These are phyloP conservation scores for Trichoderma parareesei DNA, from an alignment of 495 filamentous ascomycete species.

Conservation along the genomic window DNA sequence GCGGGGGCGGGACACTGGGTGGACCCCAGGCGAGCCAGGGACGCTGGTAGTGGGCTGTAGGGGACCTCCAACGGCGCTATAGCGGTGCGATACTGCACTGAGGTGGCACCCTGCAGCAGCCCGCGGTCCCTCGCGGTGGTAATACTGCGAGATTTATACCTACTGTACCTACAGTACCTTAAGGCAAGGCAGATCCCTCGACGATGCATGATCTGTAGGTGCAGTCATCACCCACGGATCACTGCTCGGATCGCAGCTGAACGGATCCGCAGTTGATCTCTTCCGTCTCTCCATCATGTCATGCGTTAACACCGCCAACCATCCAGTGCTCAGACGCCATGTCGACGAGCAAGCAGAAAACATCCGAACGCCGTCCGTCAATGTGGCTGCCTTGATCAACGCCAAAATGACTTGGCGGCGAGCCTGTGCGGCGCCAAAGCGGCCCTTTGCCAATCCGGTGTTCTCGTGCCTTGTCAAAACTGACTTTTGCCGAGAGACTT, in stretches of 20 bases:
- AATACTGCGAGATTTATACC: neutral
- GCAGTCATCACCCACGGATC: too few relatives aligned
- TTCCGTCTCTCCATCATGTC: neutral
- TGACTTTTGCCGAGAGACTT: neutral
- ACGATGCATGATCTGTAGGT: too few relatives aligned
- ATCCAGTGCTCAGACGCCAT: neutral
- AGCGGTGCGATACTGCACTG: neutral
- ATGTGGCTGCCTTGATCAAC: neutral
- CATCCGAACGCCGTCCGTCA: neutral
- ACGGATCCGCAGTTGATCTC: neutral
- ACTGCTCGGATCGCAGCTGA: neutral
- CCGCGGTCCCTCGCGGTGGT: neutral
- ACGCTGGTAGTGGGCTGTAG: neutral
- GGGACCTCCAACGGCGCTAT: neutral
- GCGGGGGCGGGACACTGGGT: conserved; percentile 7
- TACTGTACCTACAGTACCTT: neutral
- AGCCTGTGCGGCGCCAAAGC: neutral
- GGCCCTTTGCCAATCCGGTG: neutral
- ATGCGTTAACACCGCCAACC: neutral
- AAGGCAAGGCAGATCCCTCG: too few relatives aligned
- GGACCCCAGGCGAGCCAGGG: neutral
- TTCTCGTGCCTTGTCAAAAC: neutral
- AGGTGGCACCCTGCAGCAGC: neutral
- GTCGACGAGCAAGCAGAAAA: neutral
- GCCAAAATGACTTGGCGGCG: neutral